Conservation (phyloP, 345 rosid species). For the Eucalyptus grandis region DNA sequence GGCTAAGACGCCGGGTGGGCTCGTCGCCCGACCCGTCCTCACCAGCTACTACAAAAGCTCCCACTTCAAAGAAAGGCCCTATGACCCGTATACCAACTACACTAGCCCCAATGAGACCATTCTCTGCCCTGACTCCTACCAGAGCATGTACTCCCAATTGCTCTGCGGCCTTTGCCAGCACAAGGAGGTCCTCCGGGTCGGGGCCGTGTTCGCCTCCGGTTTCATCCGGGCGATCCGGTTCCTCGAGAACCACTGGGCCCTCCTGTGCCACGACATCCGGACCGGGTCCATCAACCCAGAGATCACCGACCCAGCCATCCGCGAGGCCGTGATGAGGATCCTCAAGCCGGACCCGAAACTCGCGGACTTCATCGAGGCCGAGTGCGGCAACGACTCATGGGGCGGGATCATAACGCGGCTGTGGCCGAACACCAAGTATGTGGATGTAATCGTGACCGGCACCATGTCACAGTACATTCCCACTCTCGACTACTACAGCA, state of each 20-base stretch:
- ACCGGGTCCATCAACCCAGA: conserved; percentile 34
- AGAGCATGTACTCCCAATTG: conserved; percentile 72
- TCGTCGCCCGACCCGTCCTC: conserved; percentile 60
- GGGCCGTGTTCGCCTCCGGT: conserved; percentile 80
- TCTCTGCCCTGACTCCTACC: conserved; percentile 69
- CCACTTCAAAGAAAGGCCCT: conserved; percentile 53
- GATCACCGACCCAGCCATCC: conserved; percentile 42
- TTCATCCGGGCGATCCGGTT: conserved; percentile 70
- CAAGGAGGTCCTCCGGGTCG: conserved; percentile 64
- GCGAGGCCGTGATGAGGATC: conserved; percentile 46
- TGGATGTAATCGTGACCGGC: conserved; percentile 98
- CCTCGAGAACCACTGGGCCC: conserved; percentile 61
- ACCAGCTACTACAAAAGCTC: conserved; percentile 71
- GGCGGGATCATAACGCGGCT: conserved; percentile 62
- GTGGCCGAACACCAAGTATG: conserved; percentile 79
- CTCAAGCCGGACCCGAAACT: conserved; percentile 56
- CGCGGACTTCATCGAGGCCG: conserved; percentile 38
- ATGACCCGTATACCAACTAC: conserved; percentile 70
- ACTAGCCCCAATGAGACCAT: conserved; percentile 75
- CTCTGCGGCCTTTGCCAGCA: conserved; percentile 66
- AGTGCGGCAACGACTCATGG: conserved; percentile 54
- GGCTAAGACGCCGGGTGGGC: conserved; percentile 60
- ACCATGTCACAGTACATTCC: conserved; percentile 98
- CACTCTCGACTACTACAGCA: conserved; percentile 83
- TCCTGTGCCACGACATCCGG: conserved; percentile 32